phyloP scores from a whole-genome alignment of 2,329 filamentous ascomycete species.

The Stemphylium lycopersici region DNA sequence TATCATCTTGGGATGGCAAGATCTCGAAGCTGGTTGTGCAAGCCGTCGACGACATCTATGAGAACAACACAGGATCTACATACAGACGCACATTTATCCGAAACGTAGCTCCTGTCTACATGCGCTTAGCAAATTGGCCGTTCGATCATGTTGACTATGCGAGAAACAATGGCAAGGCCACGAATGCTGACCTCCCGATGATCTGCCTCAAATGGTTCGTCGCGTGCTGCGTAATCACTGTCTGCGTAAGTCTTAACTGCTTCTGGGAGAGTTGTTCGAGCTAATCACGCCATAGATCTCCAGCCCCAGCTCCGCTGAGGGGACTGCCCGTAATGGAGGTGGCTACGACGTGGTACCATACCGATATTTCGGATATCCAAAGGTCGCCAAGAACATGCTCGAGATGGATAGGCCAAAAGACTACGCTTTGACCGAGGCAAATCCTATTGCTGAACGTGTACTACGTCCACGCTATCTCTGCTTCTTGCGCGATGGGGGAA shows the following conservation, averaged over 20 bases:
- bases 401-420: constrained; percentile 25
- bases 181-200: constrained; percentile 31
- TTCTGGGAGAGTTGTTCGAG: background rate
- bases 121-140: constrained; percentile 43
- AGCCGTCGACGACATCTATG: constrained; percentile 40
- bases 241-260: constrained; percentile 26
- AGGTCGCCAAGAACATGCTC: constrained; percentile 37
- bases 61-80: constrained; percentile 32
- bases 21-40: constrained; percentile 41
- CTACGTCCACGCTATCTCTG: constrained; percentile 38
- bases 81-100: constrained; percentile 41
- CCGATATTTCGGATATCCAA: constrained; percentile 38
- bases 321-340: constrained; percentile 26
- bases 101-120: constrained; percentile 33
- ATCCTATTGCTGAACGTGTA: constrained; percentile 35
- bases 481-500: constrained; percentile 30
- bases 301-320: constrained; percentile 22
- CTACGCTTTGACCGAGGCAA: constrained; percentile 16
- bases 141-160: constrained; percentile 36
- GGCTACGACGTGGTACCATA: constrained; percentile 39
- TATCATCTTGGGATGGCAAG: constrained; percentile 39
- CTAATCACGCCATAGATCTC: constrained; percentile 27
- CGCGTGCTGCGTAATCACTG: constrained; percentile 29
- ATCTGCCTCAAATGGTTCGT: constrained; percentile 40
- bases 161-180: constrained; percentile 23